These are phyloP conservation scores for Talaromyces nanjingensis DNA, from an alignment of 495 filamentous ascomycete species.

Conservation along the genomic window DNA sequence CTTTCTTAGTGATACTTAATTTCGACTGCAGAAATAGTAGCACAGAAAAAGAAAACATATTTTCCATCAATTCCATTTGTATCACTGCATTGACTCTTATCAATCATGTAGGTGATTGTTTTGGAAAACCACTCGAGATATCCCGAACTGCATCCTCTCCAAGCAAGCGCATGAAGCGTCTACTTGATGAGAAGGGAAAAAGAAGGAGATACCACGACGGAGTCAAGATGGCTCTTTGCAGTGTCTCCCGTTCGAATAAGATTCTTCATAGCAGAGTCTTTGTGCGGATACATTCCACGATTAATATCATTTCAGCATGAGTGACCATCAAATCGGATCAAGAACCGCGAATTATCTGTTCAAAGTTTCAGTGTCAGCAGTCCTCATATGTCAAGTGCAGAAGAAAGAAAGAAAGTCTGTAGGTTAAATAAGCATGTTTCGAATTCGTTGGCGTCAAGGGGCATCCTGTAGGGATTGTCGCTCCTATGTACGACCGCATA, in stretches of 20 bases:
- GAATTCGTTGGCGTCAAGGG: conserved; percentile 4
- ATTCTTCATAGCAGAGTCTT: not conserved
- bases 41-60: not conserved
- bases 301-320: conserved; percentile 7
- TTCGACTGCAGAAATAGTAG: not conserved
- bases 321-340: not conserved
- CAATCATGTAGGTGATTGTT: not conserved
- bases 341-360: not conserved
- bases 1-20: not conserved
- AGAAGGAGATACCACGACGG: conserved; percentile 12
- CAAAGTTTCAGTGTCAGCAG: not conserved
- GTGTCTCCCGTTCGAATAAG: conserved; percentile 10
- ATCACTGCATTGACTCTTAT: not conserved
- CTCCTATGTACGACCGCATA: not conserved
- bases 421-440: conserved; percentile 1
- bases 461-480: not conserved
- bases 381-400: not conserved
- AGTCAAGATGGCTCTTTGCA: conserved; percentile 8
- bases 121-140: too few species aligned
- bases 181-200: conserved; percentile 34
- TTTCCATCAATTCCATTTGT: not conserved
- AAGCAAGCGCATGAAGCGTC: conserved; percentile 36
- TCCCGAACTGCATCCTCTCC: conserved; percentile 28
- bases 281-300: not conserved
- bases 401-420: not conserved